Percentiles rank a stretch among this genome's conserved stretches.
Evolutionary conservation across 352 stramenopile genomes (phyloP).

Genomic region (Ophiocytium majus): DNA sequence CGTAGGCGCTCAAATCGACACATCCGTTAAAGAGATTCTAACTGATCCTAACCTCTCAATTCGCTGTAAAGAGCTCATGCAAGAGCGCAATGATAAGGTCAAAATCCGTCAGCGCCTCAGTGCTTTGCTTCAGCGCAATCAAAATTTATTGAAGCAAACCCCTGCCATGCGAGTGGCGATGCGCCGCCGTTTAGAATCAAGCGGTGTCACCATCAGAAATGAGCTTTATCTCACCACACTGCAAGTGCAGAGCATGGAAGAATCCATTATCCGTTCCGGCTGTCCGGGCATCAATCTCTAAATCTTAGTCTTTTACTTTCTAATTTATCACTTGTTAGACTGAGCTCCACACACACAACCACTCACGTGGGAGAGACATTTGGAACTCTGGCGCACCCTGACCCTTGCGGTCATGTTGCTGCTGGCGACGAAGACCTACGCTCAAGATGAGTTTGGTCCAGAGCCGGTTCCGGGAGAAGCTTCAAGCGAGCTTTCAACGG

Average conservation of each 20-base stretch:
- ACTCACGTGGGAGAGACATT: too few species aligned
- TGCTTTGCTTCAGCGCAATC: background rate
- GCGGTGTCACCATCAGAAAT: background rate
- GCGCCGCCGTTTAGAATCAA: background rate
- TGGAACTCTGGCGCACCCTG: too few species aligned
- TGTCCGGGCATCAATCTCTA: slow-evolving; percentile 11
- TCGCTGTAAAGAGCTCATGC: slow-evolving; percentile 12
- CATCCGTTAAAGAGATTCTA: background rate
- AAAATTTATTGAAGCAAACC: background rate
- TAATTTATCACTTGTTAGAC: background rate
- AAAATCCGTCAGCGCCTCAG: background rate
- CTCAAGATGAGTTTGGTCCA: too few species aligned
- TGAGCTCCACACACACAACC: too few species aligned
- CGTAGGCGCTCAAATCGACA: background rate
- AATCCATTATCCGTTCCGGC: background rate
- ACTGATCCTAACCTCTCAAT: background rate
- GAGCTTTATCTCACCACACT: background rate
- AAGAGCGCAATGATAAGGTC: slow-evolving; percentile 5
- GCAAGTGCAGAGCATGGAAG: slow-evolving; percentile 4
- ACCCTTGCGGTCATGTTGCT: too few species aligned
- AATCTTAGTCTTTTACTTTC: background rate
- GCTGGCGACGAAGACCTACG: too few species aligned
- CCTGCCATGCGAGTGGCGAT: background rate
- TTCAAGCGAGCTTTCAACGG: too few species aligned
- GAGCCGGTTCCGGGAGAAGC: too few species aligned